phyloP scores from a whole-genome alignment of 306 rosid species.

The Citrullus colocynthis region DNA sequence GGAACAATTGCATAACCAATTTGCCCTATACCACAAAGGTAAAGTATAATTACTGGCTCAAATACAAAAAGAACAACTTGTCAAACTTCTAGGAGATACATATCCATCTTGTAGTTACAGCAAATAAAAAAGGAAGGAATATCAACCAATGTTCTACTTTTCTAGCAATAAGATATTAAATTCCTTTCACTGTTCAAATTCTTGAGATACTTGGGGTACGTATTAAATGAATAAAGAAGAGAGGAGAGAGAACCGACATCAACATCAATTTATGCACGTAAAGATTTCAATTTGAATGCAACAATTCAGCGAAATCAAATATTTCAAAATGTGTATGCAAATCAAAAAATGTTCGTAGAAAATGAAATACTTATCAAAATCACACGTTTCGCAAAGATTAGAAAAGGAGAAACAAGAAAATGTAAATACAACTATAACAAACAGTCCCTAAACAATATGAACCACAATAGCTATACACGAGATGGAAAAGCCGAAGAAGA shows the following conservation, averaged over 20 bases:
- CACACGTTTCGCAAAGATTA: neutral
- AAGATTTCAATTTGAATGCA: neutral
- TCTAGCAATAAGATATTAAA: neutral
- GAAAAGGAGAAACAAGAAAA: neutral
- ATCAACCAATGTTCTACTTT: neutral
- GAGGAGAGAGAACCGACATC: neutral
- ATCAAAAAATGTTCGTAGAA: neutral
- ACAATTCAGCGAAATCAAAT: neutral
- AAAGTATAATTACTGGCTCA: neutral
- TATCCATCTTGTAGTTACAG: neutral
- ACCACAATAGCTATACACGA: neutral
- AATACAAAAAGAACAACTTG: neutral
- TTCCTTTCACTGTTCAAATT: neutral
- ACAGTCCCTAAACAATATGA: neutral
- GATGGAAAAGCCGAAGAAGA: neutral
- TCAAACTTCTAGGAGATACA: neutral
- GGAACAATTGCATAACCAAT: constrained; percentile 97
- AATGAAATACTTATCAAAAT: neutral
- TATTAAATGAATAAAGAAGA: neutral
- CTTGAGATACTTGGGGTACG: neutral
- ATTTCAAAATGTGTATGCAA: neutral
- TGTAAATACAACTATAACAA: neutral
- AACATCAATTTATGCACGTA: neutral
- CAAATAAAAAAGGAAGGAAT: neutral
- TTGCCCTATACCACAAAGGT: constrained; percentile 42